These are phyloP conservation scores for Mycena vulgaris DNA, from an alignment of 768 basidiomycete genomes.

Conservation along the genomic window DNA sequence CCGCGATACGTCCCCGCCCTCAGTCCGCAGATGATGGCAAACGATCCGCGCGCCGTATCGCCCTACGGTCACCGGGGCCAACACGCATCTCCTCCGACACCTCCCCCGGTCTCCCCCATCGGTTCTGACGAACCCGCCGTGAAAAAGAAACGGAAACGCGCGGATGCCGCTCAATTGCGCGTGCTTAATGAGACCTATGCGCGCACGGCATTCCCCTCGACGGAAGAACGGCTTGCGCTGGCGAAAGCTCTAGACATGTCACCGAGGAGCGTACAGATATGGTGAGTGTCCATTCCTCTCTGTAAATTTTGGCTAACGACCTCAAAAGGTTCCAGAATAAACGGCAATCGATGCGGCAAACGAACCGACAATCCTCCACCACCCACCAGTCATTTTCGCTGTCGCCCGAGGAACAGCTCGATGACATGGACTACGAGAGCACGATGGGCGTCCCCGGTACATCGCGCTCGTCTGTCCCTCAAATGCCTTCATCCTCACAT, in stretches of 20 bases:
- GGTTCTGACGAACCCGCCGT: conserved; percentile 76
- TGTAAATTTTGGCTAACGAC: conserved; percentile 33
- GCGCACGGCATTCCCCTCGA: conserved; percentile 90
- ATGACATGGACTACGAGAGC: conserved; percentile 54
- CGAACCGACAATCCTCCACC: conserved; percentile 74
- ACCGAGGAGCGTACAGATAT: conserved; percentile 89
- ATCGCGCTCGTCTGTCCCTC: conserved; percentile 50
- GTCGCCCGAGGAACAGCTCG: conserved; percentile 56
- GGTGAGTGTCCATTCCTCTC: conserved; percentile 61
- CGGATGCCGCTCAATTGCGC: conserved; percentile 84
- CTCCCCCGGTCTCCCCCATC: conserved; percentile 64
- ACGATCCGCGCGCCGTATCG: conserved; percentile 60
- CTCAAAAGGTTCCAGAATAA: conserved; percentile 87
- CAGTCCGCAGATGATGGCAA: conserved; percentile 33
- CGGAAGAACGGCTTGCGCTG: conserved; percentile 85
- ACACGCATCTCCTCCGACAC: conserved; percentile 51
- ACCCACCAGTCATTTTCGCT: conserved; percentile 68
- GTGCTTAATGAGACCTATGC: conserved; percentile 86
- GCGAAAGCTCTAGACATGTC: conserved; percentile 88
- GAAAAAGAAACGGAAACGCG: conserved; percentile 92
- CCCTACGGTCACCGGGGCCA: conserved; percentile 58
- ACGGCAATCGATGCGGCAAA: conserved; percentile 86
- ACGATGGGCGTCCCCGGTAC: conserved; percentile 53
- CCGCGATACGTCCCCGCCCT: conserved; percentile 23
- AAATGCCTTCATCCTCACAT: conserved; percentile 51